These are phyloP conservation scores for Mercurialis annua DNA, from an alignment of 345 rosid genomes.

Conservation along the genomic window DNA sequence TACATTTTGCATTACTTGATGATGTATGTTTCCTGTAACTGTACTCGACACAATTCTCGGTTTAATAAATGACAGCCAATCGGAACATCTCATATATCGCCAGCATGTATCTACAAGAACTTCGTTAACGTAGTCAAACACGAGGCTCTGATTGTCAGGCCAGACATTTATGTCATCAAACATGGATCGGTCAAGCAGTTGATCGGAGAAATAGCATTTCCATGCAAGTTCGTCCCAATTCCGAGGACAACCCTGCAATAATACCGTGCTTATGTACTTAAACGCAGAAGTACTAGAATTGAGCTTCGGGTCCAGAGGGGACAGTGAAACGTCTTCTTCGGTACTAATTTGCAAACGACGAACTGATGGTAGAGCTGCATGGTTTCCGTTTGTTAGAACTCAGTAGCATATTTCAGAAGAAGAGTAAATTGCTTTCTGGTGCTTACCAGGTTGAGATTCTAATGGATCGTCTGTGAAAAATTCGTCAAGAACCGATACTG, in stretches of 20 bases:
- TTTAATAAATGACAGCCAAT: conserved; percentile 36
- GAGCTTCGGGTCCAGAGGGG: conserved; percentile 18
- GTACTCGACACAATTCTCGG: conserved; percentile 21
- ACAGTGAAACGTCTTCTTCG: conserved; percentile 23
- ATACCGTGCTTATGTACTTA: conserved; percentile 36
- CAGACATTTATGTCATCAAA: conserved; percentile 33
- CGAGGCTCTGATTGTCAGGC: conserved; percentile 35
- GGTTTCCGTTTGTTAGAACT: conserved; percentile 5
- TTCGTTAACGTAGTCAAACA: conserved; percentile 55
- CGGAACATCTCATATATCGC: conserved; percentile 36
- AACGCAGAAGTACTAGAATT: conserved; percentile 11
- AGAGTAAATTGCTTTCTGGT: not conserved
- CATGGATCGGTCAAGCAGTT: conserved; percentile 39
- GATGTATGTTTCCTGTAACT: conserved; percentile 25
- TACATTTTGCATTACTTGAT: conserved; percentile 46
- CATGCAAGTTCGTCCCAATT: conserved; percentile 50
- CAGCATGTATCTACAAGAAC: conserved; percentile 43
- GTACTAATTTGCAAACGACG: conserved; percentile 18
- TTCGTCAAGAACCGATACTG: conserved; percentile 56
- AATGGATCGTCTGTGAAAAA: conserved; percentile 38
- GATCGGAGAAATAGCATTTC: conserved; percentile 38
- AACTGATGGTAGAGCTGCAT: conserved; percentile 33
- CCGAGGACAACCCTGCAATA: conserved; percentile 44
- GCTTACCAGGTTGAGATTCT: conserved; percentile 38
- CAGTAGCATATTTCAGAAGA: not conserved